Evolutionary conservation across 2,329 filamentous ascomycete species (phyloP).

Genomic region (Cryphonectria carpinicola): DNA sequence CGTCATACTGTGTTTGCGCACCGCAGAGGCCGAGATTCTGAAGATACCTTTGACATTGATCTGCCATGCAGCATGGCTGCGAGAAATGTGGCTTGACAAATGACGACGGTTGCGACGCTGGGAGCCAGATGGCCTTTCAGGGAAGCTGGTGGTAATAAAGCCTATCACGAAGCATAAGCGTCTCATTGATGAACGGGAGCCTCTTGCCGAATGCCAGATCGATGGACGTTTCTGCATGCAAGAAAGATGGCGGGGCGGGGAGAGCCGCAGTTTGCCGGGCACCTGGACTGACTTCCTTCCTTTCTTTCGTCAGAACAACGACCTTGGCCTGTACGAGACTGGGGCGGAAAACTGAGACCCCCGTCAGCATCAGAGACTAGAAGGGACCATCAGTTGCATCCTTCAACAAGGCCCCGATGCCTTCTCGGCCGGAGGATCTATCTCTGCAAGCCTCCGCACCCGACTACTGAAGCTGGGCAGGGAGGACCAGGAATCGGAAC

Average conservation of each 20-base stretch:
- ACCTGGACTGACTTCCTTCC: neutral
- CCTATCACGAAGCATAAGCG: slow-evolving; percentile 7
- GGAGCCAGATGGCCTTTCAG: neutral
- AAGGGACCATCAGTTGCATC: slow-evolving; percentile 2
- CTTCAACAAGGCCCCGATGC: slow-evolving; percentile 7
- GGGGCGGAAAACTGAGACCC: neutral
- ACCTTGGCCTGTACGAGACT: neutral
- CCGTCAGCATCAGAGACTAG: slow-evolving; percentile 16
- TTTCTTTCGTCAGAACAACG: neutral
- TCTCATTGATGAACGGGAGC: slow-evolving; percentile 2
- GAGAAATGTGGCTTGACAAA: slow-evolving; percentile 24
- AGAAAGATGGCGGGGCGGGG: slow-evolving; percentile 17
- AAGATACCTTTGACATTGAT: slow-evolving; percentile 12
- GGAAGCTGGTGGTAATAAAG: neutral
- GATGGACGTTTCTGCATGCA: slow-evolving; percentile 20
- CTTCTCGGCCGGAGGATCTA: neutral
- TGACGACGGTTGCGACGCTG: slow-evolving; percentile 18
- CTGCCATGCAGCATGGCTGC: neutral
- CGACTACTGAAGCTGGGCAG: neutral
- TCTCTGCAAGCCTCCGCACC: slow-evolving; percentile 2
- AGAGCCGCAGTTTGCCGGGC: slow-evolving; percentile 8
- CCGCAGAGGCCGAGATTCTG: slow-evolving; percentile 9
- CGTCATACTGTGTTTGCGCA: slow-evolving; percentile 26
- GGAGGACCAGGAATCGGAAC: neutral
- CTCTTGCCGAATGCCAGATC: slow-evolving; percentile 13